Conservation (phyloP, 31 red algal genomes). For the Asparagopsis taxiformis region DNA sequence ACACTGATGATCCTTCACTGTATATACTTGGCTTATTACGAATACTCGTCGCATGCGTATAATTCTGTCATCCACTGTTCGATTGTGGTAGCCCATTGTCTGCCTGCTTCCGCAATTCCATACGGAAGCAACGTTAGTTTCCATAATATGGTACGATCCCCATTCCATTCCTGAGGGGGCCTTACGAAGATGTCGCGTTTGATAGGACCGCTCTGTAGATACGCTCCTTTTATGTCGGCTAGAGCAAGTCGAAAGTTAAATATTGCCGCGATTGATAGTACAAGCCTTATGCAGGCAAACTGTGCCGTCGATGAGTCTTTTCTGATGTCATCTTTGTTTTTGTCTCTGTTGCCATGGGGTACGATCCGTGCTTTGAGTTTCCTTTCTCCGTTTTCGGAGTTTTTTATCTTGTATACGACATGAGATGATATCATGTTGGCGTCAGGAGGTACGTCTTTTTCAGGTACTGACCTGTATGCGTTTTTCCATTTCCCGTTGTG, state of each 20-base stretch:
- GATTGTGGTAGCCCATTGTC: neutral
- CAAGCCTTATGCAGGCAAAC: neutral
- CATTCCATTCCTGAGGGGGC: neutral
- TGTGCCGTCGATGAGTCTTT: slow-evolving; percentile 8
- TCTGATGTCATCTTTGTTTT: neutral
- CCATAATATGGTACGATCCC: neutral
- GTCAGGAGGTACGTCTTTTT: neutral
- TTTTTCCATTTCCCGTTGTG: neutral
- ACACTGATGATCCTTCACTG: too few species aligned
- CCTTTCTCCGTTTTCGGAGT: neutral
- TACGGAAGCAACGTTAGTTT: neutral
- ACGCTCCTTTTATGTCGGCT: neutral
- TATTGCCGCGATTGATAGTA: neutral
- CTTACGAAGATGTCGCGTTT: neutral
- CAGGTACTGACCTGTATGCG: slow-evolving; percentile 1
- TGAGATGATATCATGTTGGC: slow-evolving; percentile 22
- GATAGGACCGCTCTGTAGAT: neutral
- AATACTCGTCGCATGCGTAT: too few species aligned
- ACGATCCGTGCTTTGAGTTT: slow-evolving; percentile 10
- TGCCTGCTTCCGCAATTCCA: neutral
- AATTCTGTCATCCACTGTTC: neutral
- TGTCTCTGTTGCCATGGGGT: slow-evolving; percentile 5
- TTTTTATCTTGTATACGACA: neutral
- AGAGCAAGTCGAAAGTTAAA: neutral
- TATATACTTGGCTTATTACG: too few species aligned